These are phyloP conservation scores for Coniochaeta sp. DNA, from an alignment of 2,329 filamentous ascomycete species.

Conservation along the genomic window DNA sequence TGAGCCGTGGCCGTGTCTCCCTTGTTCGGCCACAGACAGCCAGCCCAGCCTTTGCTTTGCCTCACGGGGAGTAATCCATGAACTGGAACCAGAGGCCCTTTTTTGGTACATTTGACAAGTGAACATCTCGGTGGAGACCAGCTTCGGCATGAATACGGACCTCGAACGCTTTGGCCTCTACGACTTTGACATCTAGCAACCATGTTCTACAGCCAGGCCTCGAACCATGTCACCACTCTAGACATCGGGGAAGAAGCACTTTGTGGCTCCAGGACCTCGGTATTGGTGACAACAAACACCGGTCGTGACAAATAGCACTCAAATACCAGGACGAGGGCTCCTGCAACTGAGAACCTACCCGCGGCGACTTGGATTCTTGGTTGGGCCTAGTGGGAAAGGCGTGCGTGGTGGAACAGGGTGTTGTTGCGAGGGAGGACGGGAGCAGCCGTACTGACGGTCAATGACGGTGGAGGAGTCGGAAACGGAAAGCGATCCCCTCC, in stretches of 20 bases:
- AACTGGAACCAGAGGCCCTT: neutral
- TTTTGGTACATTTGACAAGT: neutral
- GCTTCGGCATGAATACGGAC: neutral
- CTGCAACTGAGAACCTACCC: neutral
- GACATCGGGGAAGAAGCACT: neutral
- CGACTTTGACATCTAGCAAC: neutral
- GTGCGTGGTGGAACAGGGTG: neutral
- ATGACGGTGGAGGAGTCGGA: neutral
- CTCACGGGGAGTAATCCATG: no score
- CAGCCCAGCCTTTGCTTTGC: no score
- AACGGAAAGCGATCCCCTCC: no score
- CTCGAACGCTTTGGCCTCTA: no score
- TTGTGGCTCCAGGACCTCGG: neutral
- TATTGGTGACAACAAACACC: neutral
- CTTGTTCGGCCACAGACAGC: no score
- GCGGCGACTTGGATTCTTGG: neutral
- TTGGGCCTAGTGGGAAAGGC: neutral
- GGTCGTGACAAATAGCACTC: neutral
- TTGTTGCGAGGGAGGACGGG: neutral
- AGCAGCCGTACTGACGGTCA: neutral
- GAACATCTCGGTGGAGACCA: neutral
- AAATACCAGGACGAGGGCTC: neutral
- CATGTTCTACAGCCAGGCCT: neutral
- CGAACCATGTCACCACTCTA: neutral
- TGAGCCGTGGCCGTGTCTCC: constrained; percentile 25